Base-by-base conservation (phyloP, 176 grass and related monocot species). In the Musa acuminata region DNA sequence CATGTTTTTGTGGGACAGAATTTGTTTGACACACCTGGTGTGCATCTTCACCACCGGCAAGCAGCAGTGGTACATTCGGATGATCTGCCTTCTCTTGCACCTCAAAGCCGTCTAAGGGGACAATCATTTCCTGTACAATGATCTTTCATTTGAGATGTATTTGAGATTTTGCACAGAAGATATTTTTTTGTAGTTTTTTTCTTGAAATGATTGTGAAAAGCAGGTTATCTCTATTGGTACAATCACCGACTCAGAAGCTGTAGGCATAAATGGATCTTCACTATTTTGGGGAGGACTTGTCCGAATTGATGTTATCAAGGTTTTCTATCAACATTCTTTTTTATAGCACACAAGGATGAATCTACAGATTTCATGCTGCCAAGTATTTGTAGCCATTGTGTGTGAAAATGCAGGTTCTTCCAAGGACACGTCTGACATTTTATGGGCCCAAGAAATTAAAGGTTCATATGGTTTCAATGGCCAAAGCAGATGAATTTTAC, bases 11-110 rank as follows among this genome's bases (percentile, higher is more conserved):
- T 9, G 17, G 43, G 10, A 51, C 80, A 98, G 95, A 98, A 91
- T 84, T 82, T 98, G 64, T 93, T 88, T 17, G 90, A 98, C 83
- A 94, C 90, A 57, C 95, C 95, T 87, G 95, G 95, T 78, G 95
- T 98, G 29, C 95, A 98, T 83, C 88, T 98, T 60, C 95, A 94
- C 59, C 95, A 98, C 79, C 88, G 90, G 59, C 88, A 93, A 76
- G 95, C 90, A 78, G 95, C 95, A 75, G 90, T 98, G 55, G 84
- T 98, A 51, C 86, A 91, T 72, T 84, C 88, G 78, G 90, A 98
- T 62, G 95, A 98, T 87, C 82, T 98, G 8, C 86, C 90, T 72
- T 91, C 82, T 84, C 95, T 98, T 78, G 95, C 95, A 76, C 95
- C 95, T 73, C 90, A 93, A 74, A 94, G 86, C 87, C 85, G 90